A percentile compares a stretch with the other conserved stretches of the same genome.
Conservation (phyloP, 805 yeast genomes). For the Cyberlindnera maritima region DNA sequence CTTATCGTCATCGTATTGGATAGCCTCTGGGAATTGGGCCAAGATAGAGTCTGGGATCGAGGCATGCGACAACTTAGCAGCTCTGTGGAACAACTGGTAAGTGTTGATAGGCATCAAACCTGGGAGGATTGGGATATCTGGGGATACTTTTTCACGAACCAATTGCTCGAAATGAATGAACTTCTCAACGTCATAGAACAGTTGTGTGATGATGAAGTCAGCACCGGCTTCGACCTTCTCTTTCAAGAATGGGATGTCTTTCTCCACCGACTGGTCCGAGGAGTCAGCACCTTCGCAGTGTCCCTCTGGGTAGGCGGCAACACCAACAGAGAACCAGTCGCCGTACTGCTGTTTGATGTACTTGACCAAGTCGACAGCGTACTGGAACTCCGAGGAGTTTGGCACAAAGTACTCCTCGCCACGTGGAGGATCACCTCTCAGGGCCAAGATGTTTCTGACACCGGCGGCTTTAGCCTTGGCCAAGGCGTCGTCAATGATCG, state of each 20-base stretch:
- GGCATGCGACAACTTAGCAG: constrained; percentile 87
- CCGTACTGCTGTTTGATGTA: constrained; percentile 81
- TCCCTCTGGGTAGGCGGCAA: constrained; percentile 97
- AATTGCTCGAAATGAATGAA: constrained; percentile 62
- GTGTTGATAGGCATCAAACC: constrained; percentile 93
- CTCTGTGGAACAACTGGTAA: constrained; percentile 76
- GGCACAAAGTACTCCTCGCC: constrained; percentile 58
- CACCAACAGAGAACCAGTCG: constrained; percentile 89
- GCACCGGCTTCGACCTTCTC: constrained; percentile 95
- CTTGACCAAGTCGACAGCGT: constrained; percentile 83
- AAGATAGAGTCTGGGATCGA: constrained; percentile 61
- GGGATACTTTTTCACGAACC: constrained; percentile 41
- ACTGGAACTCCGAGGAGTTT: constrained; percentile 44
- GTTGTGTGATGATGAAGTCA: constrained; percentile 85
- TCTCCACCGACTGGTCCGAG: constrained; percentile 57
- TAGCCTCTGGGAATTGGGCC: constrained; percentile 49
- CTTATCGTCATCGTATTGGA: constrained; percentile 69
- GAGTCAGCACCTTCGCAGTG: constrained; percentile 83
- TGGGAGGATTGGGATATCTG: constrained; percentile 64
- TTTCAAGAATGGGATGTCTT: constrained; percentile 75
- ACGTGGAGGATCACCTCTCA: constrained; percentile 95
- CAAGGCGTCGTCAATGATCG: constrained; percentile 77
- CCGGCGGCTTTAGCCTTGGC: constrained; percentile 70
- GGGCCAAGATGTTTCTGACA: constrained; percentile 82
- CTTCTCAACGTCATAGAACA: constrained; percentile 84